Base-by-base conservation (phyloP, 306 rosid genomes). In the Hippophae tibetana region DNA sequence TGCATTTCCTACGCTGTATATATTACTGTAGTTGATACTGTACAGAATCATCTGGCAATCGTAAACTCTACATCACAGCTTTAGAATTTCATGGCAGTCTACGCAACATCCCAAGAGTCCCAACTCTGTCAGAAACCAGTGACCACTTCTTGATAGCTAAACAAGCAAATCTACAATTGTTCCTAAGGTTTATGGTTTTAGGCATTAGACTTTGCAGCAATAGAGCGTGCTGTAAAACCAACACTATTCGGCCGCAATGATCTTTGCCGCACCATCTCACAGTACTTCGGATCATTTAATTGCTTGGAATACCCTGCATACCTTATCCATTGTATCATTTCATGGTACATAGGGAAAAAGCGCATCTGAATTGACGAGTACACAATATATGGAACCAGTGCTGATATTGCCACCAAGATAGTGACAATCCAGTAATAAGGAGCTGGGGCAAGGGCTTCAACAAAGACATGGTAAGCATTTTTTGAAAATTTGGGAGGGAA, bases 331-430 rank as follows among this genome's bases (percentile, higher is more conserved):
- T 86, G 95, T 63, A 93, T 77, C 72, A 67, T 65, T 60, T 79
- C 79, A 13, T 93, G 97, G 71, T 78, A 84, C 86, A 75, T 75
- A 1, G 99, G 99, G 62, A 88, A 89, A 89, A 93, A 93, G 67
- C 83, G 76, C 86, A 73, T 82, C 62, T 81, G 86, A 50, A 89
- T 11, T 6, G 99, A 83, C 13, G 90, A 72, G 84, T 60, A 93
- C 13, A 76, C 13, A 62, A 89, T 82, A 74, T 82, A 89, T 2
- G 95, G 99, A 60, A 81, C 60, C 52, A 93, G 82, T 26, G 97
- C 75, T 41, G 99, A 47, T 70, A 86, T 62, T 49, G 74, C 81
- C 26, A 84, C 99, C 25, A 89, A 67, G 45, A 89, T 58, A 42
- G 79, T 79, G 38, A 89, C 74, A 3, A 84, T 13, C 99, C 99